These are phyloP conservation scores for Eucalyptus cloeziana DNA, from an alignment of 345 rosid genomes.

Conservation along the genomic window DNA sequence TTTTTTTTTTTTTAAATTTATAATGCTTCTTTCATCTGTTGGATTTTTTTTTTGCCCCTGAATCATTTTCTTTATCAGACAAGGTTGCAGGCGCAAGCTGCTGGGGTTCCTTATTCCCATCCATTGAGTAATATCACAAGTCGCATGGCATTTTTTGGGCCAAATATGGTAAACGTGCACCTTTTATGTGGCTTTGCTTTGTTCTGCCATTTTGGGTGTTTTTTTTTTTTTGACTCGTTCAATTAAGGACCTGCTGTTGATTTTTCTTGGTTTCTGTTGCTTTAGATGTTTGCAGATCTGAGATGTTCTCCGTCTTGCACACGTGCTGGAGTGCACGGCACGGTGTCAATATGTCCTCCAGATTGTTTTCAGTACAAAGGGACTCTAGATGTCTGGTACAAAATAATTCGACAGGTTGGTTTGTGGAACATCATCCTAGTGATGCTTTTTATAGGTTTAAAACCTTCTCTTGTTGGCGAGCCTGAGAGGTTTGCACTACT, in stretches of 20 bases:
- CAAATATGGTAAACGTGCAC: conserved; percentile 48
- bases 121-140: conserved; percentile 70
- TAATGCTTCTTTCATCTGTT: background rate
- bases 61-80: conserved; percentile 29
- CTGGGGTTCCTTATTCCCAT: conserved; percentile 82
- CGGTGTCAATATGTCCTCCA: conserved; percentile 93
- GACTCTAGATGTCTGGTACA: conserved; percentile 86
- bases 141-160: conserved; percentile 90
- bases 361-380: conserved; percentile 98
- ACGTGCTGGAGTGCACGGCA: conserved; percentile 97
- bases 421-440: background rate
- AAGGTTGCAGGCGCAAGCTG: conserved; percentile 97
- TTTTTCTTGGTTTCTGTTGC: background rate
- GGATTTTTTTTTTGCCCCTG: background rate
- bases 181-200: background rate
- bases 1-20: too few species aligned
- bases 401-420: conserved; percentile 85
- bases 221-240: background rate
- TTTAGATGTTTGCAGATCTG: conserved; percentile 84
- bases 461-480: background rate
- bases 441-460: background rate
- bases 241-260: background rate
- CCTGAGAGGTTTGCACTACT: background rate
- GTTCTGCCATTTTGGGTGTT: background rate
- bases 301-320: conserved; percentile 93